Base-by-base conservation (phyloP, 306 rosid genomes). In the Morella rubra region DNA sequence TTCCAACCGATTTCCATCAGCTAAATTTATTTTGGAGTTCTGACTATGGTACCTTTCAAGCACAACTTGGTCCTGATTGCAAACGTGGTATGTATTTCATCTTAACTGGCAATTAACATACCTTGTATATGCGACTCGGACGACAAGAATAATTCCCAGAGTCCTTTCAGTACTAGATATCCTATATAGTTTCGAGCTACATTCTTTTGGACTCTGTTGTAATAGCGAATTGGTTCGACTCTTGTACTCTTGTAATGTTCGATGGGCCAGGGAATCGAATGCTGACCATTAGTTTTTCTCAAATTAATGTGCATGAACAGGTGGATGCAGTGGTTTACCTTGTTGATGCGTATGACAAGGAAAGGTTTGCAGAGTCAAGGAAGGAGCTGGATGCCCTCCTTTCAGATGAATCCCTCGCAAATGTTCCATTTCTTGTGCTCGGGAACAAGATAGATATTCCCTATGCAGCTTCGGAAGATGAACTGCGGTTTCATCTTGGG, bases 361-460 rank as follows among this genome's bases (percentile, higher is more conserved):
- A 86, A 71, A 91, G 97, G 59, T 81, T 91, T 77, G 53, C 87
- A 0, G 97, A 91, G 75, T 79, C 97, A 16, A 91, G 86, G 84
- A 88, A 53, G 84, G 97, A 91, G 86, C 84, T 91, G 8, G 92
- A 91, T 72, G 97, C 94, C 24, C 94, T 91, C 62, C 91, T 91
- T 52, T 85, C 91, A 8, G 97, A 91, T 14, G 97, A 88, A 70
- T 85, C 97, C 19, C 77, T 91, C 22, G 87, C 85, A 44, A 82
- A 56, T 73, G 94, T 79, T 58, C 97, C 97, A 58, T 91, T 91
- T 76, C 94, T 91, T 62, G 85, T 91, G 58, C 83, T 91, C 69
- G 97, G 97, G n/a, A 91, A 91, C 89, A 91, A 91, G 86, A 91
- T 91, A 3, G 97, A 91, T 86, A 40, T 91, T 19, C 94, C 97